phyloP scores from a whole-genome alignment of 2,329 filamentous ascomycete species.

The Cladophialophora exuberans region DNA sequence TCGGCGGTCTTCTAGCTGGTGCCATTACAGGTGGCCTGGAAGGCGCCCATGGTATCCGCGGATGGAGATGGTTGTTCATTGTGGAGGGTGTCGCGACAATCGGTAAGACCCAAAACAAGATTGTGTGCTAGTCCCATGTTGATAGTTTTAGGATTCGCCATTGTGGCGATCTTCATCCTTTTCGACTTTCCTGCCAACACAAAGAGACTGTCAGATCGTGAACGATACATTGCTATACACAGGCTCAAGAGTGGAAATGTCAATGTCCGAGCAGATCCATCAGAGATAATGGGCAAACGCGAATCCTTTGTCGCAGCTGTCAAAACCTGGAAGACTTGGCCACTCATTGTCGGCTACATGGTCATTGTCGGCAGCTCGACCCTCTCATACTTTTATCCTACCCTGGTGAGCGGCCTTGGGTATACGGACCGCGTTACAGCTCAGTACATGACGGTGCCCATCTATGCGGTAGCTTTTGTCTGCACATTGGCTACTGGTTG shows the following conservation, averaged over 20 bases:
- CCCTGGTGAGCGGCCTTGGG: constrained; percentile 49
- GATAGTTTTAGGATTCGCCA: no score
- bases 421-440: constrained; percentile 38
- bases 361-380: constrained; percentile 30
- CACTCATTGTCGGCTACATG: constrained; percentile 49
- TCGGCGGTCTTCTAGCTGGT: constrained; percentile 63
- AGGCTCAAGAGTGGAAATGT: constrained; percentile 26
- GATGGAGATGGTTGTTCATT: constrained; percentile 36
- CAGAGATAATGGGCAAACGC: constrained; percentile 15
- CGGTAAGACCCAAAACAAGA: constrained; percentile 45
- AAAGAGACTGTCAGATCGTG: constrained; percentile 48
- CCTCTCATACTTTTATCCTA: constrained; percentile 44
- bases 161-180: constrained; percentile 43
- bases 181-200: constrained; percentile 47
- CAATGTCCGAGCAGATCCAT: neutral
- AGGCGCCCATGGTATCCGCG: constrained; percentile 32
- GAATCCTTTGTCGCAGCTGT: neutral
- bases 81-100: constrained; percentile 57
- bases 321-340: constrained; percentile 27
- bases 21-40: constrained; percentile 43
- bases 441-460: constrained; percentile 59
- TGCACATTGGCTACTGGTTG: constrained; percentile 68
- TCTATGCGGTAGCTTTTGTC: constrained; percentile 65
- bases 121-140: no score
- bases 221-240: constrained; percentile 46